Conservation (phyloP, 306 rosid genomes). For the Cucurbita pepo region DNA sequence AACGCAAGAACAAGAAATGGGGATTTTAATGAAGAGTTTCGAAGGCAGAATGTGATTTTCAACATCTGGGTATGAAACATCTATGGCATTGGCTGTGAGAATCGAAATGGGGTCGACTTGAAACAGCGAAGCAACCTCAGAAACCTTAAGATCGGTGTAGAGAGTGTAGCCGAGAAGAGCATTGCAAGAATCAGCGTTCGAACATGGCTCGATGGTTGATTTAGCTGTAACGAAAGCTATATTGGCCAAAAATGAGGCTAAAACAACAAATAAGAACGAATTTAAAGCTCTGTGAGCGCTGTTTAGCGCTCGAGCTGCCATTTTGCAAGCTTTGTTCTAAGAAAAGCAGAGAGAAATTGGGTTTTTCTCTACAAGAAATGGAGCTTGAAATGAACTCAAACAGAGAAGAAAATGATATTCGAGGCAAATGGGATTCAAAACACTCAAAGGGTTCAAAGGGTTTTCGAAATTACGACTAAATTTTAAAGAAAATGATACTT, state of each 20-base stretch:
- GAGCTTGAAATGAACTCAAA: not conserved
- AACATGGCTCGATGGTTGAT: conserved; percentile 95
- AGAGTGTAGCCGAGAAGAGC: conserved; percentile 79
- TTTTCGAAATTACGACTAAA: not conserved
- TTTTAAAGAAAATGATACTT: not conserved
- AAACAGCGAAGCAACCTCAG: conserved; percentile 82
- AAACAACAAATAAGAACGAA: conserved; percentile 9
- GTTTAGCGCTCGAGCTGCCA: conserved; percentile 17
- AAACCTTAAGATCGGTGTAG: conserved; percentile 88
- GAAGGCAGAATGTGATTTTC: conserved; percentile 91
- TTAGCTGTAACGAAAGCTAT: conserved; percentile 30
- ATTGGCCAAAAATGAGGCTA: conserved; percentile 6
- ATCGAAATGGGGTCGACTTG: conserved; percentile 75
- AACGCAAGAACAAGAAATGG: conserved; percentile 64
- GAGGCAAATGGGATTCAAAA: not conserved
- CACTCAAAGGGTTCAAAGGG: not conserved
- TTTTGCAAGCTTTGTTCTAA: conserved; percentile 2
- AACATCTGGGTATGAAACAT: conserved; percentile 84
- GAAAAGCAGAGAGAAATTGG: not conserved
- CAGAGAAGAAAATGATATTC: not conserved
- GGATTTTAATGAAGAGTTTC: conserved; percentile 65
- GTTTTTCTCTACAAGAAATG: not conserved
- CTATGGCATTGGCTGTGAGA: conserved; percentile 80
- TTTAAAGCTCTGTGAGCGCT: not conserved
- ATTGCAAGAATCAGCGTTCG: conserved; percentile 73